Evolutionary conservation across 2,329 filamentous ascomycete genomes (phyloP), one percentile per base, ranked within the genome.

Genomic region (Mariannaea sp.): DNA sequence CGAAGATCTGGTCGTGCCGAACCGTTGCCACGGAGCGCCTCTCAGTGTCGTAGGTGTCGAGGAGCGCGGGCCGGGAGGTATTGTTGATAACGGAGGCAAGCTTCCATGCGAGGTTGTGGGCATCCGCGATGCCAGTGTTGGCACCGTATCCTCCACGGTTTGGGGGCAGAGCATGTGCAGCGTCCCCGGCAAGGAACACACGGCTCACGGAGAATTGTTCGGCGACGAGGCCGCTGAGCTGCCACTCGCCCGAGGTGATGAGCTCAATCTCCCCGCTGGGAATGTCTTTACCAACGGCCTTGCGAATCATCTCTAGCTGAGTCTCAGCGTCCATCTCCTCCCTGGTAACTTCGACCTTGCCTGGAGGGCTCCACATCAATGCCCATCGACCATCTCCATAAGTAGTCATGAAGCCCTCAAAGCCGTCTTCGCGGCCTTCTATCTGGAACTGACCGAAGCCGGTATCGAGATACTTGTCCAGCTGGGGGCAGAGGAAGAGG

Each of bases 21-120:
- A 58, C 55, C 22, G 24, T 62, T 19, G 65, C 73, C 7, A 72
- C 67, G 1, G 73, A 70, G 5, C 67, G 61, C 5, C 75, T 64
- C 58, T 78, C 76, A 0, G 38, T 47, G 10, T 72, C 66, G 44
- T 77, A 77, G 0, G 73, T 74, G 2, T 69, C 64, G 10, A 76
- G 59, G 1, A 77, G 46, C 0, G 35, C 50, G 3, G 54, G 26
- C 0, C 20, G 51, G 0, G 68, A 65, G 2, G 57, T 35, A 0
- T 68, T 63, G 1, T 53, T 60, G 0, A 74, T 17, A 0, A 75
- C 71, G 1, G 64, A 60, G 1, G 71, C 69, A 0, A 77, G 51
- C 57, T 77, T 77, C 75, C 75, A 77, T 1, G 72, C 69, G 1
- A 78, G 65, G 32, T 77, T 75, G 30, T 73, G 66, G 0, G 68